Base-by-base conservation (phyloP, 2,329 filamentous ascomycete species). In the Achaetomium macrosporum region DNA sequence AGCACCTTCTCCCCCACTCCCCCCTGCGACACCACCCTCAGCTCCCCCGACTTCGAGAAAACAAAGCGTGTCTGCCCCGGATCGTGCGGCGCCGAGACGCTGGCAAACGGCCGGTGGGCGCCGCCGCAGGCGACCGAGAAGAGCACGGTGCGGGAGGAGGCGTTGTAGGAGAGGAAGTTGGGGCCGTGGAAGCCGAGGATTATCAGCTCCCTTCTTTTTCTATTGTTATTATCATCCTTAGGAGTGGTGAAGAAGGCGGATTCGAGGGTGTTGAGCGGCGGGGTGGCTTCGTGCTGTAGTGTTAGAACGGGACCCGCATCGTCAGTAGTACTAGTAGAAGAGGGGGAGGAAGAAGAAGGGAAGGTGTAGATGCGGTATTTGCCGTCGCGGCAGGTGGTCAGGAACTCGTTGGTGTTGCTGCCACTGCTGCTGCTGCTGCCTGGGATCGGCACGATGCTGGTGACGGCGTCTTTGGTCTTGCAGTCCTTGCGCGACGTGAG, bases 181-280 rank as follows among this genome's bases (percentile, higher is more conserved):
- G 83, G 89, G 65, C 87, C 83, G 51, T 81, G 83, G 70, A 96
- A 97, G 3, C 92, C 92, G 65, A 85, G 88, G 12, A 95, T 72
- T 29, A 90, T 73, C 1, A 96, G 72, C 43, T 87, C 8, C n/a
- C 5, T 41, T 12, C 3, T 19, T 10, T 16, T 76, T 1, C 73
- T 67, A 0, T 67, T 67, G 1, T 61, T 53, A 36, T 16, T 47
- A n/a, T 57, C 7, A 37, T 15, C 13, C 12, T 53, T 46, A n/a
- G 51, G 35, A 15, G 58, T 60, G 35, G 61, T 61, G 54, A 92
- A 79, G 71, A 81, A 85, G 0, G 85, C 77, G 0, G 84, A 83
- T 66, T 95, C 88, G 36, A 96, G 78, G 60, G 88, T 83, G 0
- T 87, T 87, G 41, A 95, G 82, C 0, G 88, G 83, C 1, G 87